These are phyloP conservation scores for Setaria viridis DNA, from an alignment of 202 grass and related monocot genomes.

Conservation along the genomic window DNA sequence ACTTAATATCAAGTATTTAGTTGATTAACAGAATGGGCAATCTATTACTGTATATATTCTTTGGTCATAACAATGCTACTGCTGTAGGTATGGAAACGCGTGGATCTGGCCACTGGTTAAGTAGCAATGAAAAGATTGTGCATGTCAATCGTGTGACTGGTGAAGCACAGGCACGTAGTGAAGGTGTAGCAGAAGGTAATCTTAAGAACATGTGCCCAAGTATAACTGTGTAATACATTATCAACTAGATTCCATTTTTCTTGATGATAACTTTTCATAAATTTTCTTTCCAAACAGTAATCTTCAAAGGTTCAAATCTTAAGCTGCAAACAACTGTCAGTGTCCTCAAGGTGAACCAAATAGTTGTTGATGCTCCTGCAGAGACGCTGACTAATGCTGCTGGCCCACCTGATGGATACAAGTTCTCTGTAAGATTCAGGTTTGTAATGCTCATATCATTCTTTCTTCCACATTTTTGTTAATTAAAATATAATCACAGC, in stretches of 20 bases:
- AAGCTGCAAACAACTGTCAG: conserved; percentile 75
- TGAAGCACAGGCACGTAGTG: conserved; percentile 70
- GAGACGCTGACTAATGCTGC: conserved; percentile 74
- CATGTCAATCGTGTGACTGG: conserved; percentile 70
- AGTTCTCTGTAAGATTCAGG: conserved; percentile 78
- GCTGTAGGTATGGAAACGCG: conserved; percentile 55
- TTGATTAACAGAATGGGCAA: neutral
- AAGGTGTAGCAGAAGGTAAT: conserved; percentile 83
- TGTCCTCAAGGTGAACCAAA: conserved; percentile 73
- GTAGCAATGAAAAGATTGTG: conserved; percentile 79
- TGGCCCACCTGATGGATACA: conserved; percentile 69
- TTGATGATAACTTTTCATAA: conserved; percentile 1
- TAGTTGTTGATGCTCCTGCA: conserved; percentile 66
- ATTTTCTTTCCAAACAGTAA: conserved; percentile 60
- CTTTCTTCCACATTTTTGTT: conserved; percentile 25
- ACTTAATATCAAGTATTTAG: conserved; percentile 31
- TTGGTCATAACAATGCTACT: conserved; percentile 28
- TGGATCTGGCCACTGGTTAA: conserved; percentile 77
- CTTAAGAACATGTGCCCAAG: neutral
- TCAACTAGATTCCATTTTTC: conserved; percentile 8
- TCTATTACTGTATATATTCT: neutral
- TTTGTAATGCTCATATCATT: conserved; percentile 44
- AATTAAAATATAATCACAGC: conserved; percentile 41
- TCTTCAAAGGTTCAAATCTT: conserved; percentile 68
- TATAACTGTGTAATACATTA: conserved; percentile 20